These are phyloP conservation scores for Ustilago lituana DNA, from an alignment of 1,284 basidiomycete species.

Conservation along the genomic window DNA sequence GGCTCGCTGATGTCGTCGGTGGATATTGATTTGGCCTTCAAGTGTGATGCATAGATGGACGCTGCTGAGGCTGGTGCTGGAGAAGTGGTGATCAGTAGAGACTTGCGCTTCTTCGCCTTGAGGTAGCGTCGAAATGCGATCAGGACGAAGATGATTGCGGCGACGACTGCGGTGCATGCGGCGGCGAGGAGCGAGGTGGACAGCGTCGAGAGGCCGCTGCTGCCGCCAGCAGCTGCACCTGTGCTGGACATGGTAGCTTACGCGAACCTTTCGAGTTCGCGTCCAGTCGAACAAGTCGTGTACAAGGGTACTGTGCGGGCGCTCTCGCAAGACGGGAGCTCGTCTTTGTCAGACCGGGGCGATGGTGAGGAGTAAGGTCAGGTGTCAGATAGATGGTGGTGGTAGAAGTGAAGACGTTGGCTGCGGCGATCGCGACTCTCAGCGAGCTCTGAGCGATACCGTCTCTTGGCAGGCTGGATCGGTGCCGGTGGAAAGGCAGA, in stretches of 20 bases:
- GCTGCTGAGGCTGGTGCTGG: constrained; percentile 19
- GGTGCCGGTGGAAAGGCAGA: neutral
- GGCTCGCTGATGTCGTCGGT: constrained; percentile 36
- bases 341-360: too few relatives aligned
- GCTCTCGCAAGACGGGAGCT: neutral
- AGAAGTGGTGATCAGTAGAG: constrained; percentile 11
- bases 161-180: constrained; percentile 34
- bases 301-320: neutral
- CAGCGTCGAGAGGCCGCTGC: constrained; percentile 30
- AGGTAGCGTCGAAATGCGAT: constrained; percentile 41
- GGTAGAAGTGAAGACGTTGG: constrained; percentile 3
- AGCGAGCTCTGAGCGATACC: too few relatives aligned
- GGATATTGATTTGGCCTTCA: constrained; percentile 37
- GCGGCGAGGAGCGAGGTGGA: constrained; percentile 44
- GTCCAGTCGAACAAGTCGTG: constrained; percentile 1
- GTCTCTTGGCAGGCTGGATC: neutral
- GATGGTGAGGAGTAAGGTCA: neutral
- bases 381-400: neutral
- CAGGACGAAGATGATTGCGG: constrained; percentile 36
- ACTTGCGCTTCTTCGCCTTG: constrained; percentile 22
- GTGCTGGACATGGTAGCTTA: constrained; percentile 33
- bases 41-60: constrained; percentile 23
- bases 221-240: constrained; percentile 20
- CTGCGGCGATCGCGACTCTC: neutral
- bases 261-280: constrained; percentile 3